Percentiles rank a stretch among this genome's conserved stretches.
Conservation (phyloP, 2,329 filamentous ascomycete genomes). For the Chrysoporthe austroafricana region DNA sequence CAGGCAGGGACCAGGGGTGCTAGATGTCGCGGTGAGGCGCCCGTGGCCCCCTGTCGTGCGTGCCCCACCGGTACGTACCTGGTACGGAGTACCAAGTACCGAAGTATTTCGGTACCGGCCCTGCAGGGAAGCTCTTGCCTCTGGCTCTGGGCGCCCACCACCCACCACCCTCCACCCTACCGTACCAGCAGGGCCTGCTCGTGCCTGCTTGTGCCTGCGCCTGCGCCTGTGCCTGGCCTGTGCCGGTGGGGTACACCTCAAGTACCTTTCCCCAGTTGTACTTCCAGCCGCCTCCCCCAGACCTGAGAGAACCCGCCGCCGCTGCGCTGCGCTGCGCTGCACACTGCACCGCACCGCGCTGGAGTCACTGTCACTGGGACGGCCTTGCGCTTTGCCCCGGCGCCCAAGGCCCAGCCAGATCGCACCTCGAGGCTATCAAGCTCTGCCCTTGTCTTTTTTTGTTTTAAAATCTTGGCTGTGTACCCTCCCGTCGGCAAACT, state of each 20-base stretch:
- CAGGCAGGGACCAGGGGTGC: slow-evolving; percentile 22
- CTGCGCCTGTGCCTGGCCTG: slow-evolving; percentile 6
- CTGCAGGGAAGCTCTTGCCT: neutral
- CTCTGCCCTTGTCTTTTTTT: slow-evolving; percentile 27
- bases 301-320: neutral
- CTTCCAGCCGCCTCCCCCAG: neutral
- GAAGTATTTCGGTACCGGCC: neutral
- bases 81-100: neutral
- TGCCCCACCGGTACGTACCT: neutral
- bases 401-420: slow-evolving; percentile 25
- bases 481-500: slow-evolving; percentile 24
- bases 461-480: slow-evolving; percentile 26
- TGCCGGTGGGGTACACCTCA: slow-evolving; percentile 14
- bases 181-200: neutral
- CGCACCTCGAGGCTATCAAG: slow-evolving; percentile 26
- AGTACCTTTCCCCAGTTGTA: slow-evolving; percentile 13
- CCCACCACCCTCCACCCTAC: neutral
- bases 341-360: neutral
- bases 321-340: neutral
- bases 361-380: neutral
- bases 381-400: slow-evolving; percentile 16
- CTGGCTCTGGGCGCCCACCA: slow-evolving; percentile 3
- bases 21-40: slow-evolving; percentile 26
- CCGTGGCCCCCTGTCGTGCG: slow-evolving; percentile 16
- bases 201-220: slow-evolving; percentile 9